phyloP scores from a whole-genome alignment of 805 yeast species.

The Blastobotrys muscicola region DNA sequence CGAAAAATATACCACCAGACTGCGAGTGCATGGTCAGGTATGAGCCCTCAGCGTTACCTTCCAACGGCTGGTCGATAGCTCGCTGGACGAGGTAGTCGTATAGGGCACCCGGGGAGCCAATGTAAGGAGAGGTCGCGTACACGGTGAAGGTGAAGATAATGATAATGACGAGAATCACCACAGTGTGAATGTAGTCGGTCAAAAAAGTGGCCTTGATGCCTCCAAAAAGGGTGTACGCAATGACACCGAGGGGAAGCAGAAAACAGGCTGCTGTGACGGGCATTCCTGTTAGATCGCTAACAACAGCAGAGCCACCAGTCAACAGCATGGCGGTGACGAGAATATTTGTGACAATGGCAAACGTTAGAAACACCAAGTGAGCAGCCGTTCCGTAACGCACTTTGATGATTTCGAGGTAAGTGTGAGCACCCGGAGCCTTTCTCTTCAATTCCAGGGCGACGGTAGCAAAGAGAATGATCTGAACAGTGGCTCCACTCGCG shows the following conservation, averaged over 20 bases:
- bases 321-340: constrained; percentile 87
- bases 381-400: constrained; percentile 72
- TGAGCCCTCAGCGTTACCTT: constrained; percentile 78
- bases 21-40: constrained; percentile 81
- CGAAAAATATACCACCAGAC: constrained; percentile 82
- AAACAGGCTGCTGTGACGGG: constrained; percentile 73
- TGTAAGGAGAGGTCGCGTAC: constrained; percentile 53
- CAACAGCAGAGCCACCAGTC: constrained; percentile 84
- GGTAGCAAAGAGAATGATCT: constrained; percentile 76
- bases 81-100: constrained; percentile 58
- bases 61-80: constrained; percentile 53
- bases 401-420: constrained; percentile 76
- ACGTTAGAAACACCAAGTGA: constrained; percentile 52
- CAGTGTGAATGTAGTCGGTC: constrained; percentile 74
- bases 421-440: constrained; percentile 86
- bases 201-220: constrained; percentile 77
- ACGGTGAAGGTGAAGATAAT: constrained; percentile 74
- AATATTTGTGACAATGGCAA: constrained; percentile 80
- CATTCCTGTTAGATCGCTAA: constrained; percentile 74
- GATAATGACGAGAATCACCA: constrained; percentile 67
- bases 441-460: constrained; percentile 83
- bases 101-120: constrained; percentile 78
- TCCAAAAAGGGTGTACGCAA: constrained; percentile 66
- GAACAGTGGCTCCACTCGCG: constrained; percentile 88
- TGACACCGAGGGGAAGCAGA: constrained; percentile 72